Percentiles rank a stretch among this genome's conserved stretches.
These are phyloP conservation scores for Insectozyma bohioensis DNA, from an alignment of 1,139 yeast genomes.

Conservation along the genomic window DNA sequence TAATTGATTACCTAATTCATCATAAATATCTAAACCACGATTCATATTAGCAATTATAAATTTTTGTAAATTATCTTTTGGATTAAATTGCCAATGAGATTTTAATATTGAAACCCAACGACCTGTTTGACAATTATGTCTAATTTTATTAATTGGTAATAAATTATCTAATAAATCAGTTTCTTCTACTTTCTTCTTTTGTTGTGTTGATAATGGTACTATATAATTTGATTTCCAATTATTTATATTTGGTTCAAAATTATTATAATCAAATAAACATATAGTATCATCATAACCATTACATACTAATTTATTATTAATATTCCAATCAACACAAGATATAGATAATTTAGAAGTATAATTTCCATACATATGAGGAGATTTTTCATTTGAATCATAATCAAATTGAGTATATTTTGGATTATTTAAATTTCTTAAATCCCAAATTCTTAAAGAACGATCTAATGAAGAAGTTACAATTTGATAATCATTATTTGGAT, in stretches of 20 bases:
- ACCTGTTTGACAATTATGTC: slow-evolving; percentile 94
- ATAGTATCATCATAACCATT: slow-evolving; percentile 92
- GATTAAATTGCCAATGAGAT: slow-evolving; percentile 75
- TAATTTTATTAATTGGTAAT: slow-evolving; percentile 58
- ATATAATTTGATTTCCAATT: slow-evolving; percentile 26
- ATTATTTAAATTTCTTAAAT: slow-evolving; percentile 55
- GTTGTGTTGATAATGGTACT: slow-evolving; percentile 19
- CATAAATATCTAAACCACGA: slow-evolving; percentile 77
- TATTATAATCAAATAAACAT: slow-evolving; percentile 45
- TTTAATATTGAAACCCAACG: slow-evolving; percentile 93
- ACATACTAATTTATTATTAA: slow-evolving; percentile 72
- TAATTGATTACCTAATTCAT: slow-evolving; percentile 70
- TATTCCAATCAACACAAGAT: slow-evolving; percentile 85
- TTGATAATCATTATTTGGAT: slow-evolving; percentile 59
- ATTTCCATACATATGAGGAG: slow-evolving; percentile 60
- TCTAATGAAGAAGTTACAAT: slow-evolving; percentile 89
- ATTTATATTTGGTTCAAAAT: slow-evolving; percentile 23
- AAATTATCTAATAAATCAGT: slow-evolving; percentile 34
- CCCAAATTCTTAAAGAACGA: slow-evolving; percentile 83
- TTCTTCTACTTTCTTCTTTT: slow-evolving; percentile 20
- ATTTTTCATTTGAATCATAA: slow-evolving; percentile 21
- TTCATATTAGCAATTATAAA: slow-evolving; percentile 94
- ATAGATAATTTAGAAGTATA: slow-evolving; percentile 76
- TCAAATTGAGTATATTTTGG: slow-evolving; percentile 42
- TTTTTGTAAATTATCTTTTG: slow-evolving; percentile 72